phyloP scores from a whole-genome alignment of 164 flowering plant genomes.

The Tetrastigma voinierianum region DNA sequence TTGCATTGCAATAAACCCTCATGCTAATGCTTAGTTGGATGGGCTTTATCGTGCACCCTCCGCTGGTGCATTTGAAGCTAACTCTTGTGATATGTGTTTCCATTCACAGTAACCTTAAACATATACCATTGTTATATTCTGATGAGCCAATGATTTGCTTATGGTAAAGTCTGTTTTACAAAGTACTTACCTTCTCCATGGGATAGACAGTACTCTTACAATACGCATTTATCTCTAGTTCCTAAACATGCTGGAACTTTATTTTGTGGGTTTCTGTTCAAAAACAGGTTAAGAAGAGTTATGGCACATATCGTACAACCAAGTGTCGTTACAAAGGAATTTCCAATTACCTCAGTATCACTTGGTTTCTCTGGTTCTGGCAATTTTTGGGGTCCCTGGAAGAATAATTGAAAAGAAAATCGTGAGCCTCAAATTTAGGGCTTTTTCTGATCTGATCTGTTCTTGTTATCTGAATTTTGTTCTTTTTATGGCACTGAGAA shows the following conservation, averaged over 20 bases:
- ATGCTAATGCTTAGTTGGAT: conserved; percentile 85
- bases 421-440: no score
- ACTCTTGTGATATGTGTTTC: conserved; percentile 68
- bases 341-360: conserved; percentile 72
- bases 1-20: conserved; percentile 85
- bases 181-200: conserved; percentile 75
- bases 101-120: conserved; percentile 68
- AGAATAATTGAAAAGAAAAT: conserved; percentile 3
- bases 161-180: no score
- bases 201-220: conserved; percentile 88
- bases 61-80: conserved; percentile 85
- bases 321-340: background rate
- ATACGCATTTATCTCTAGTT: conserved; percentile 75
- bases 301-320: background rate
- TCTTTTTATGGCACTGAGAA: no score
- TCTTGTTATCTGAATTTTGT: no score
- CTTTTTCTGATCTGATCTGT: no score
- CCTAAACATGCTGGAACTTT: conserved; percentile 79
- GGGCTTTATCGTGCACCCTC: conserved; percentile 85
- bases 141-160: background rate
- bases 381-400: conserved; percentile 84
- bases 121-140: background rate
- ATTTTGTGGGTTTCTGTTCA: conserved; percentile 47
- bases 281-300: conserved; percentile 15
- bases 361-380: conserved; percentile 63